Base-by-base conservation (phyloP, 2,329 filamentous ascomycete species). In the Verticillium dahliae region DNA sequence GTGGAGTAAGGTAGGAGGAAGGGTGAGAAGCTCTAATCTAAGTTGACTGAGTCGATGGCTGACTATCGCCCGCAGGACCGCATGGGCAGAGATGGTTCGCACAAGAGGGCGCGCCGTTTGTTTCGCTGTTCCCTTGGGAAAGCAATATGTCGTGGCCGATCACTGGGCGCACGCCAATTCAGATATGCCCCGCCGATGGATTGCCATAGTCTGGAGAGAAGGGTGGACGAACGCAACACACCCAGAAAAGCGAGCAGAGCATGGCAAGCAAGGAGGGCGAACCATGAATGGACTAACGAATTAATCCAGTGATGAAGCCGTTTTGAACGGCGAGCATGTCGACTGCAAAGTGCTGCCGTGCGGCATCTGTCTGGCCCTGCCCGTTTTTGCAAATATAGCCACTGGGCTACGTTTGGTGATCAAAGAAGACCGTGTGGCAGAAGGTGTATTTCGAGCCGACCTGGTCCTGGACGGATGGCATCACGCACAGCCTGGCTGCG, bases 41-140 rank as follows among this genome's bases (percentile, higher is more conserved):
- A 62, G 56, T 56, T 58, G 62, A 60, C 59, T 61, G 58, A 59
- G 58, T 59, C 58, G 41, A 59, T 18, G 56, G 34, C 41, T 34
- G 57, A 41, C 57, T 58, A 58, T 58, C 55, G 34, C 55, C 35
- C 35, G 31, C 35, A 37, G 38, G 27, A 33, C 57, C 57, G 45
- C 57, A 58, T 58, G 57, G 57, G 15, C 14, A 41, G 38, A 45
- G 57, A 41, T 58, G 57, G 57, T 58, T 27, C 38, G 55, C 33
- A 58, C 38, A 39, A 22, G 38, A 41, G 22, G 35, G 58, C 31
- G 58, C 58, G 58, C 50, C 56, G 63, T 63, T 33, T 65, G 64
- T 65, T 65, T 65, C 64, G 60, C 59, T 33, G 61, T 65, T 37
- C 64, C 64, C 64, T 31, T 65, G 59, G 61, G 64, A 65, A 65